These are phyloP conservation scores for Entomophthora muscae DNA, from an alignment of 371 early-diverging fungal genomes.

Conservation along the genomic window DNA sequence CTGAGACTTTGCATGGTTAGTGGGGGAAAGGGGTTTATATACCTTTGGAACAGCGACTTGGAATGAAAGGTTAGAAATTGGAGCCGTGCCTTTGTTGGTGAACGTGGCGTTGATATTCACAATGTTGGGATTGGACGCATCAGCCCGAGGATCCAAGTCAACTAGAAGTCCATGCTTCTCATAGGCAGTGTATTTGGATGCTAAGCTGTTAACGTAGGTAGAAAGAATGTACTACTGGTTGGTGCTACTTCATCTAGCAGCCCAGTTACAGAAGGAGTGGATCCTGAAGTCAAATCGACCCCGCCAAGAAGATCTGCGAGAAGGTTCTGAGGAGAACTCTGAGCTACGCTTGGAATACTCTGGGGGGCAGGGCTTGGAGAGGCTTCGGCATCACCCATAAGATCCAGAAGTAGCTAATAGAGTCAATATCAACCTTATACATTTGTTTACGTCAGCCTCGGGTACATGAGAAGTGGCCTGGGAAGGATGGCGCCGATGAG, in stretches of 20 bases:
- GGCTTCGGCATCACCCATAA: slow-evolving; percentile 5
- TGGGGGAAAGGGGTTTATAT: neutral
- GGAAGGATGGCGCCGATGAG: neutral
- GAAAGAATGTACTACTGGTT: neutral
- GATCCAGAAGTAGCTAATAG: slow-evolving; percentile 6
- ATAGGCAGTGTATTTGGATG: slow-evolving; percentile 35
- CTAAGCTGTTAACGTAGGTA: neutral
- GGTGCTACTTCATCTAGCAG: neutral
- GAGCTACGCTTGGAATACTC: neutral
- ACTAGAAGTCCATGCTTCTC: slow-evolving; percentile 55
- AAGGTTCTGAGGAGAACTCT: neutral
- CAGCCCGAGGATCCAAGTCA: slow-evolving; percentile 42
- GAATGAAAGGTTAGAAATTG: slow-evolving; percentile 48
- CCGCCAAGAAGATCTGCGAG: slow-evolving; percentile 1
- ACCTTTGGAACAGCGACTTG: slow-evolving; percentile 81
- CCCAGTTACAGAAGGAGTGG: neutral
- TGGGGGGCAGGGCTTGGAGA: neutral
- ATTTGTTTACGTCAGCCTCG: neutral
- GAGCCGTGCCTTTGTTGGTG: slow-evolving; percentile 30
- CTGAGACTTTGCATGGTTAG: slow-evolving; percentile 21
- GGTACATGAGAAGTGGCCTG: neutral
- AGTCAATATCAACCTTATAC: neutral
- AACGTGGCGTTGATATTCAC: slow-evolving; percentile 52
- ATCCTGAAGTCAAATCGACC: neutral
- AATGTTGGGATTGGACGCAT: slow-evolving; percentile 29